These are phyloP conservation scores for Clonostachys chloroleuca DNA, from an alignment of 2,329 filamentous ascomycete species.

Conservation along the genomic window DNA sequence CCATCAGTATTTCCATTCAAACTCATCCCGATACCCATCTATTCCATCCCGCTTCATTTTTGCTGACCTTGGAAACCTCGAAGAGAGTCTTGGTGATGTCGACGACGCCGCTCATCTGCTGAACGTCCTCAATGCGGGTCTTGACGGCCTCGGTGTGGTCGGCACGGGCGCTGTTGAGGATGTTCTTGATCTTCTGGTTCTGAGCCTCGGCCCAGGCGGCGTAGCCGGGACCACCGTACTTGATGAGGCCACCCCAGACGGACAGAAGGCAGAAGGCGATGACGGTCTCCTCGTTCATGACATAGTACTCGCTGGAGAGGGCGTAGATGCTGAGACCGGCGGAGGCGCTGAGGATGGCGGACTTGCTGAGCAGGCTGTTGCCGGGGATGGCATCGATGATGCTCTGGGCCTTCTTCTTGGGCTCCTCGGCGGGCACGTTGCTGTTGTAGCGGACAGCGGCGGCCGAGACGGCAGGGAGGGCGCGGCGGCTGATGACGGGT, in stretches of 20 bases:
- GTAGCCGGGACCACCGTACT: slow-evolving; percentile 91
- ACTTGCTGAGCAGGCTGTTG: slow-evolving; percentile 90
- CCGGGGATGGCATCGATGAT: slow-evolving; percentile 92
- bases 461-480: slow-evolving; percentile 69
- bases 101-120: slow-evolving; percentile 91
- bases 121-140: slow-evolving; percentile 87
- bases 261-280: slow-evolving; percentile 88
- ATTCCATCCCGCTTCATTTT: slow-evolving; percentile 3
- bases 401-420: slow-evolving; percentile 95
- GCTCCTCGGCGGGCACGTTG: slow-evolving; percentile 78
- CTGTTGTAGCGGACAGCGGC: slow-evolving; percentile 67
- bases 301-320: slow-evolving; percentile 99
- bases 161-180: slow-evolving; percentile 88
- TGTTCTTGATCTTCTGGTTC: slow-evolving; percentile 87
- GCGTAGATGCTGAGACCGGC: slow-evolving; percentile 89
- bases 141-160: slow-evolving; percentile 96
- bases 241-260: slow-evolving; percentile 88
- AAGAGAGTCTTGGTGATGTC: slow-evolving; percentile 97
- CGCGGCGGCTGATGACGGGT: slow-evolving; percentile 70
- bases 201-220: slow-evolving; percentile 86
- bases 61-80: slow-evolving; percentile 88
- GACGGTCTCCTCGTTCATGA: slow-evolving; percentile 98
- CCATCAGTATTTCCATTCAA: slow-evolving; percentile 13
- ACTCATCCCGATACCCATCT: slow-evolving; percentile 1
- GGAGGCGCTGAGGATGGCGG: slow-evolving; percentile 89